Evolutionary conservation across 2,329 filamentous ascomycete genomes (phyloP).

Genomic region (Sclerotinia subarctica): DNA sequence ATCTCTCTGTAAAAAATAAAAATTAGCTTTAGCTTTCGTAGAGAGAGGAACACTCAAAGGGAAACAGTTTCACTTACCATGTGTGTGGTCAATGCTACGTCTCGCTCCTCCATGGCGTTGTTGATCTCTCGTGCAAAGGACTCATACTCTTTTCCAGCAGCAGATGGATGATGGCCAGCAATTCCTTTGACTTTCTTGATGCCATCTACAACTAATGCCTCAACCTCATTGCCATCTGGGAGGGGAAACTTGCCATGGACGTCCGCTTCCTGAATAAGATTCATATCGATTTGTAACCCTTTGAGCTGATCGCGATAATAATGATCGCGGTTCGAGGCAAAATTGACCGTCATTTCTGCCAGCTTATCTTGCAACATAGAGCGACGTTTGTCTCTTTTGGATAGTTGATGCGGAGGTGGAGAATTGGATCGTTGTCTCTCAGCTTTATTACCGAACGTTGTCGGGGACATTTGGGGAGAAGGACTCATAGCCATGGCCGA

Average conservation of each 20-base stretch:
- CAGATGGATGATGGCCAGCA: conserved; percentile 43
- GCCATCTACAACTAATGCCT: conserved; percentile 35
- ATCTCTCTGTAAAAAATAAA: conserved; percentile 48
- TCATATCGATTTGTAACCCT: conserved; percentile 88
- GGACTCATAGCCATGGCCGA: conserved; percentile 34
- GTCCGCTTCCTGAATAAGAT: conserved; percentile 78
- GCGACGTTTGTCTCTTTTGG: conserved; percentile 88
- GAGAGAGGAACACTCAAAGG: neutral
- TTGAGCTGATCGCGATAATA: conserved; percentile 88
- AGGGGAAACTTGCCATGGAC: conserved; percentile 72
- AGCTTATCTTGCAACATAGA: conserved; percentile 79
- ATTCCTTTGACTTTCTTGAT: conserved; percentile 37
- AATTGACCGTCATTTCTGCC: conserved; percentile 69
- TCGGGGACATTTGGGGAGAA: conserved; percentile 35
- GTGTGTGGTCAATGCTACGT: conserved; percentile 76
- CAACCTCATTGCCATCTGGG: conserved; percentile 49
- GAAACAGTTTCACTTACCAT: conserved; percentile 58
- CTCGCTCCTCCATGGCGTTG: conserved; percentile 80
- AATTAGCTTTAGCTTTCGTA: neutral
- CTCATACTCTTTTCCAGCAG: conserved; percentile 80
- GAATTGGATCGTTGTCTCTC: conserved; percentile 37
- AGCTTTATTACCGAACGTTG: conserved; percentile 30
- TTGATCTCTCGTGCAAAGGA: conserved; percentile 86
- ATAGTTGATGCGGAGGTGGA: conserved; percentile 42
- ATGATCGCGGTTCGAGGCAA: conserved; percentile 75